Percentiles rank a stretch among this genome's conserved stretches.
Evolutionary conservation across 768 basidiomycete genomes (phyloP).

Genomic region (Arthromyces matolae): DNA sequence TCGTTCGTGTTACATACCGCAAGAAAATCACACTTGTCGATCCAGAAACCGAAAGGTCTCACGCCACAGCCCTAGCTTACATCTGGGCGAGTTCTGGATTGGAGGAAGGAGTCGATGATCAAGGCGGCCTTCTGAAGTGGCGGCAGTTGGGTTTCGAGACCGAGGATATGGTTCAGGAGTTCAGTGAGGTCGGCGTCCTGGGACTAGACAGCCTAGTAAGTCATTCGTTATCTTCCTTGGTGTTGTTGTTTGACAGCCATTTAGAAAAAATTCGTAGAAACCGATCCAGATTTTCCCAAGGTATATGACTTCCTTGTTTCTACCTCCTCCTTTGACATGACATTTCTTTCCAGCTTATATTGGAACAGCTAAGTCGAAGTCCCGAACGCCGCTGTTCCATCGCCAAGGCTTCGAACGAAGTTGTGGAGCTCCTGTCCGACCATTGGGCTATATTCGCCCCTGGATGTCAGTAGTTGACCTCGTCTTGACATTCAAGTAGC

Average conservation of each 20-base stretch:
- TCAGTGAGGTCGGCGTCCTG: conserved; percentile 71
- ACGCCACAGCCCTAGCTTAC: conserved; percentile 52
- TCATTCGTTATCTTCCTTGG: conserved; percentile 3
- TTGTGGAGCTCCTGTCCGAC: conserved; percentile 79
- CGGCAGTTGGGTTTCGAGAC: conserved; percentile 71
- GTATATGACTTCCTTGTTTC: conserved; percentile 32
- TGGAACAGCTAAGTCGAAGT: conserved; percentile 77
- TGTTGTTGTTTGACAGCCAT: not conserved
- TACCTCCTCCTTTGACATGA: conserved; percentile 7
- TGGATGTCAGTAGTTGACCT: conserved; percentile 48
- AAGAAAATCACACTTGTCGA: conserved; percentile 80
- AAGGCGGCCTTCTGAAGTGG: conserved; percentile 62
- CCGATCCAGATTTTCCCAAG: conserved; percentile 74
- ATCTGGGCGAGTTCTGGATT: conserved; percentile 69
- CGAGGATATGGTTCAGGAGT: conserved; percentile 74
- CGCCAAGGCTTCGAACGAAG: conserved; percentile 79
- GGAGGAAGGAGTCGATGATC: conserved; percentile 45
- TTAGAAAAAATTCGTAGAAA: conserved; percentile 66
- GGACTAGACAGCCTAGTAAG: conserved; percentile 80
- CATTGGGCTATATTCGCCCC: conserved; percentile 86
- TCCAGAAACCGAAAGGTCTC: conserved; percentile 55
- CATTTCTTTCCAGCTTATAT: conserved; percentile 50
- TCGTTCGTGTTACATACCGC: conserved; percentile 72
- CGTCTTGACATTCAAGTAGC: conserved; percentile 22
- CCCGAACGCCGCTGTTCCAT: conserved; percentile 77